phyloP scores from a whole-genome alignment of 2,329 filamentous ascomycete species.

The Corniculantispora saksenae region DNA sequence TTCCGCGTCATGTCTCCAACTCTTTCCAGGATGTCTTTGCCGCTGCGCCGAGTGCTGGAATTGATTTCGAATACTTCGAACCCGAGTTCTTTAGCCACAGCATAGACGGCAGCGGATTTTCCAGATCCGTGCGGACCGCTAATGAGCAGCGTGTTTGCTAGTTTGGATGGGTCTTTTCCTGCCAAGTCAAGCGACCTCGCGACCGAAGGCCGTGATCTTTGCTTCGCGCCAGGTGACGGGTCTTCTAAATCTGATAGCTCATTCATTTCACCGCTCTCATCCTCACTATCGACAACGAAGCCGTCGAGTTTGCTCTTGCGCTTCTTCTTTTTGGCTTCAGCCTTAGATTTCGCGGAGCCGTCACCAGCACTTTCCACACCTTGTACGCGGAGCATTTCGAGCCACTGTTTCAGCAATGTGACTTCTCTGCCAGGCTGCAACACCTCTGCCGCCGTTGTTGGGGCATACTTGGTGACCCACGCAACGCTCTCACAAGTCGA shows the following conservation, averaged over 20 bases:
- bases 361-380: constrained; percentile 67
- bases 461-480: constrained; percentile 88
- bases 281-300: constrained; percentile 78
- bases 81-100: constrained; percentile 85
- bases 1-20: constrained; percentile 98
- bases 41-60: constrained; percentile 76
- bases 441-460: constrained; percentile 66
- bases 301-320: constrained; percentile 75
- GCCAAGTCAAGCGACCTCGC: constrained; percentile 45
- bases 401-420: constrained; percentile 74
- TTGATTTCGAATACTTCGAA: constrained; percentile 98
- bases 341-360: constrained; percentile 28
- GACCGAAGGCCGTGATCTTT: constrained; percentile 51
- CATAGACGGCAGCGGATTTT: constrained; percentile 90
- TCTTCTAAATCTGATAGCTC: constrained; percentile 59
- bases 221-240: constrained; percentile 29
- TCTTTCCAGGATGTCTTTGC: constrained; percentile 85
- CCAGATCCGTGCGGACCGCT: constrained; percentile 89
- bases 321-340: constrained; percentile 58
- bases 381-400: constrained; percentile 73
- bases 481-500: constrained; percentile 70
- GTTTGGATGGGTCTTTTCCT: constrained; percentile 43
- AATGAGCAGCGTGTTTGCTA: constrained; percentile 78
- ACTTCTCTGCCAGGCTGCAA: constrained; percentile 74
- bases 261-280: constrained; percentile 70